Evolutionary conservation across 2,329 filamentous ascomycete species (phyloP).

Genomic region (Xenoacremonium recifei): DNA sequence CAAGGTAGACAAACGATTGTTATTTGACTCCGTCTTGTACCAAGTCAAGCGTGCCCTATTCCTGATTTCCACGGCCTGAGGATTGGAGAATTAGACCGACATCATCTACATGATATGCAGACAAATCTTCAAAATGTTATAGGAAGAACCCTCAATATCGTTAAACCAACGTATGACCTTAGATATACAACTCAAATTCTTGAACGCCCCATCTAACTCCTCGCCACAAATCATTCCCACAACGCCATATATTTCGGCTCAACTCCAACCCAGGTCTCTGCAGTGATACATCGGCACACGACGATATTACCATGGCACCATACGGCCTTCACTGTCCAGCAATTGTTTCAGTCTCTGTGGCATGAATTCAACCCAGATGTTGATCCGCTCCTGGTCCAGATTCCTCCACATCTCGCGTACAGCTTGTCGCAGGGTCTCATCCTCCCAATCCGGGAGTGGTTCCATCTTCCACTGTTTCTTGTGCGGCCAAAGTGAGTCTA

Average conservation of each 20-base stretch:
- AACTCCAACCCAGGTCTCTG: neutral
- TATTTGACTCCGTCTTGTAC: no score
- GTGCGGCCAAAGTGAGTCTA: constrained; percentile 34
- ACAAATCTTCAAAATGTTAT: no score
- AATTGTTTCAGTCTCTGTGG: constrained; percentile 32
- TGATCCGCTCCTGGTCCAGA: constrained; percentile 30
- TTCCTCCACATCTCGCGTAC: constrained; percentile 29
- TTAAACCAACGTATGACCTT: no score
- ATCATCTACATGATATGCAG: no score
- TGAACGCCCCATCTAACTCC: neutral
- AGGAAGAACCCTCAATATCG: no score
- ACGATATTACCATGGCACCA: constrained; percentile 37
- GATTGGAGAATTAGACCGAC: no score
- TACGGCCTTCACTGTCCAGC: constrained; percentile 28
- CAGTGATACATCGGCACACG: no score
- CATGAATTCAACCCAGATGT: constrained; percentile 39
- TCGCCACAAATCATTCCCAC: neutral
- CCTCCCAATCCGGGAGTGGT: constrained; percentile 31
- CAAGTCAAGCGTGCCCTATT: no score
- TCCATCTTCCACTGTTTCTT: constrained; percentile 33
- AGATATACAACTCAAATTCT: neutral
- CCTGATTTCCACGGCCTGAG: no score
- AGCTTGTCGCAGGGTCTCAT: constrained; percentile 30
- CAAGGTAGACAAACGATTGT: no score
- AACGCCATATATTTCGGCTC: neutral